These are phyloP conservation scores for Eucalyptus dawsonii DNA, from an alignment of 345 rosid genomes.

Conservation along the genomic window DNA sequence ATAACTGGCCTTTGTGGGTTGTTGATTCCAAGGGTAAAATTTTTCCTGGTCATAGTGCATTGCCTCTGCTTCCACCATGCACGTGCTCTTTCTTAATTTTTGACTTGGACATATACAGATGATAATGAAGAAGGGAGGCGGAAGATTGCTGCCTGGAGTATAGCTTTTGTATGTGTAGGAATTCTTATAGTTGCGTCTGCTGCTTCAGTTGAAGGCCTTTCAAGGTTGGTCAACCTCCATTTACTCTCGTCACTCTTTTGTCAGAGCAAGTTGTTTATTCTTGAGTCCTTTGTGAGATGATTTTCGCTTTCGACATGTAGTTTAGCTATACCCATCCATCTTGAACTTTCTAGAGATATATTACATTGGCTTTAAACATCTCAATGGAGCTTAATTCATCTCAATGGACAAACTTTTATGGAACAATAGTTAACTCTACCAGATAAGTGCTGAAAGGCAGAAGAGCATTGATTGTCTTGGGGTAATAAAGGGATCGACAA, in stretches of 20 bases:
- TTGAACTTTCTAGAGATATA: background rate
- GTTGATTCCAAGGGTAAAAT: background rate
- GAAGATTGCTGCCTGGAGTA: conserved; percentile 80
- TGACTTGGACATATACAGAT: conserved; percentile 20
- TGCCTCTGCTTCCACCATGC: background rate
- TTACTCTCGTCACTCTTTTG: background rate
- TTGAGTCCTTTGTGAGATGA: background rate
- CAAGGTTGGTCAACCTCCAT: conserved; percentile 32
- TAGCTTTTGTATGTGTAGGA: conserved; percentile 61
- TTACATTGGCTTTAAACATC: background rate
- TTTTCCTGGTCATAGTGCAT: background rate
- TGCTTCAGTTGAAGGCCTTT: conserved; percentile 59
- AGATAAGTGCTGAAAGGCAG: background rate
- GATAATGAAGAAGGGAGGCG: conserved; percentile 47
- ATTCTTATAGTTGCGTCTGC: conserved; percentile 55
- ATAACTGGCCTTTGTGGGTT: background rate
- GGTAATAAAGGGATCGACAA: no score
- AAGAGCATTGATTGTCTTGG: no score
- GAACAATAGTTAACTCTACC: background rate
- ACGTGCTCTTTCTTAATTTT: background rate
- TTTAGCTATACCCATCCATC: background rate
- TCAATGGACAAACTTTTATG: background rate
- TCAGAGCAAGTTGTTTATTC: background rate
- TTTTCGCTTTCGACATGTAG: background rate
- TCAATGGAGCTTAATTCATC: background rate